These are phyloP conservation scores for Cutaneotrichosporon sp. DNA, from an alignment of 1,284 basidiomycete genomes.

Conservation along the genomic window DNA sequence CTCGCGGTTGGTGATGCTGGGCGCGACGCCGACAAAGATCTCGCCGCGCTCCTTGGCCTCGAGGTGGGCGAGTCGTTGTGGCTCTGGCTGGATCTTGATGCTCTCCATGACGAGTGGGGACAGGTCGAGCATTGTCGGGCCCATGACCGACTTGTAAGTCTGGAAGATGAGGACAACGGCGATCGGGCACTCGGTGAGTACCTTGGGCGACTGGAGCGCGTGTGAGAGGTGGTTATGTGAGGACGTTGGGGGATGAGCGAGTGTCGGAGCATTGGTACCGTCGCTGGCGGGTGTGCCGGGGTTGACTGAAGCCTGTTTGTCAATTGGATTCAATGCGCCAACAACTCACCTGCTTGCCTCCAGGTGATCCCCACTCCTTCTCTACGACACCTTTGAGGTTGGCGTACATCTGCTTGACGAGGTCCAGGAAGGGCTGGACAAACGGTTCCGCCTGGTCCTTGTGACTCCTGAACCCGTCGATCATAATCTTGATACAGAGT, in stretches of 20 bases:
- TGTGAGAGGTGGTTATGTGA: conserved; percentile 33
- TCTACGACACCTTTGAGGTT: conserved; percentile 74
- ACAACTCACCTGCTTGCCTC: conserved; percentile 31
- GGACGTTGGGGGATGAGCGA: conserved; percentile 23
- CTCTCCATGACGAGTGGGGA: conserved; percentile 71
- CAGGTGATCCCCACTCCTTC: conserved; percentile 62
- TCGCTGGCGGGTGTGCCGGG: conserved; percentile 18
- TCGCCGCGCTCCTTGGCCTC: conserved; percentile 73
- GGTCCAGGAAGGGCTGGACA: conserved; percentile 74
- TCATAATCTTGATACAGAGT: conserved; percentile 85
- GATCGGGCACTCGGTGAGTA: conserved; percentile 90
- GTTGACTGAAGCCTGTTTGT: conserved; percentile 13
- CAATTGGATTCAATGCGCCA: neutral
- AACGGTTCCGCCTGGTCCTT: conserved; percentile 73
- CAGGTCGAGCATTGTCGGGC: conserved; percentile 68
- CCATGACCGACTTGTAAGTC: conserved; percentile 66
- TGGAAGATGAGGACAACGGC: conserved; percentile 90
- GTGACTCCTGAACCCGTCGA: conserved; percentile 62
- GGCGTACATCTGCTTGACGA: conserved; percentile 71
- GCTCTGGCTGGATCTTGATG: conserved; percentile 76
- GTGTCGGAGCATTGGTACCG: conserved; percentile 15
- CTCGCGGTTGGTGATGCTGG: conserved; percentile 68
- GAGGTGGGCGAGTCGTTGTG: conserved; percentile 78
- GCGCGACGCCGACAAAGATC: conserved; percentile 82
- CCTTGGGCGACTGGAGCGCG: conserved; percentile 82